Evolutionary conservation across 2,329 filamentous ascomycete genomes (phyloP).

Genomic region (Pseudogymnoascus sp.): DNA sequence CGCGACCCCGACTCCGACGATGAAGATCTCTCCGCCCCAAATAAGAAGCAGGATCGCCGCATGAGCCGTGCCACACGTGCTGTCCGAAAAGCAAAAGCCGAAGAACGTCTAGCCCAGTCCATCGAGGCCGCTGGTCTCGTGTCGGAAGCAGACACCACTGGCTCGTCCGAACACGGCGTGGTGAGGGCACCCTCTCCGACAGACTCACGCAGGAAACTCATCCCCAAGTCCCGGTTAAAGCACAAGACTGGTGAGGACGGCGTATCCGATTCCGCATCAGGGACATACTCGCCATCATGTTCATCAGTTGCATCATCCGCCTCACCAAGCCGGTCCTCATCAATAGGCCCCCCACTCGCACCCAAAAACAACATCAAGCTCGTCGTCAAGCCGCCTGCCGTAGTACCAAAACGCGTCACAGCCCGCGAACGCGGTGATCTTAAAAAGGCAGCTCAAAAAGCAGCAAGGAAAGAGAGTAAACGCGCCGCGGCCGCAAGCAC

Average conservation of each 20-base stretch:
- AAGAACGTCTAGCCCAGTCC: neutral
- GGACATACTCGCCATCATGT: neutral
- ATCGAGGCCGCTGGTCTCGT: neutral
- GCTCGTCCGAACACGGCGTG: neutral
- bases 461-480: conserved; percentile 17
- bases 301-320: neutral
- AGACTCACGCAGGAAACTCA: neutral
- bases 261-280: neutral
- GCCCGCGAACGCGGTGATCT: conserved; percentile 17
- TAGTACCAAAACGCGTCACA: conserved; percentile 11
- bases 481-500: neutral
- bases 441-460: conserved; percentile 21
- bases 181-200: neutral
- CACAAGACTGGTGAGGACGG: neutral
- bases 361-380: conserved; percentile 9
- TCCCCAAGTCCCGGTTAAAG: neutral
- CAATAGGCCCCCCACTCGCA: neutral
- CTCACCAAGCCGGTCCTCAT: neutral
- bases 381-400: neutral
- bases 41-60: conserved; percentile 34
- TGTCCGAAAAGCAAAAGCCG: conserved; percentile 9
- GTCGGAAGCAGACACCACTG: neutral
- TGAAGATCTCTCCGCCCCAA: conserved; percentile 37
- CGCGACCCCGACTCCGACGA: conserved; percentile 44
- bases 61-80: conserved; percentile 13